phyloP scores from a whole-genome alignment of 768 basidiomycete species.

The Hysterangium stoloniferum region DNA sequence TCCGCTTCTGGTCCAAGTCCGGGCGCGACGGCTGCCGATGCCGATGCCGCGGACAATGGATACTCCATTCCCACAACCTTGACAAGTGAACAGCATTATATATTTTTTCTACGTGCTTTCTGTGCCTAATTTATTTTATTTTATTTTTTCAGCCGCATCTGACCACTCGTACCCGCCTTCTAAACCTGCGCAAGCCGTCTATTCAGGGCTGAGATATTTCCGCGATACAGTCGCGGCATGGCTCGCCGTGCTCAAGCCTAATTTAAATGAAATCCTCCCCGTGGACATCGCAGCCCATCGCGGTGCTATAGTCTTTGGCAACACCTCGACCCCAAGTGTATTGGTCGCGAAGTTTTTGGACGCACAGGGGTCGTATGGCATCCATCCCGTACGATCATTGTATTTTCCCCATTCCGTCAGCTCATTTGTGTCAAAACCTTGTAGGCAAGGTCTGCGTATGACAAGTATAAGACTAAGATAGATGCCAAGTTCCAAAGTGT shows the following conservation, averaged over 20 bases:
- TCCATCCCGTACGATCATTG: constrained; percentile 52
- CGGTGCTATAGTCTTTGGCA: constrained; percentile 80
- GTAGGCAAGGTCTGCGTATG: constrained; percentile 73
- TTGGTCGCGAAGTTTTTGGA: constrained; percentile 74
- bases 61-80: no score
- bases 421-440: neutral
- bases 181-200: neutral
- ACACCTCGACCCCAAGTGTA: constrained; percentile 74
- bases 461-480: constrained; percentile 76
- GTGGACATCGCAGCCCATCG: constrained; percentile 71
- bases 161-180: neutral
- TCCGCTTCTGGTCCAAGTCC: constrained; percentile 1
- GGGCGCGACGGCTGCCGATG: constrained; percentile 1
- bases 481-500: constrained; percentile 63
- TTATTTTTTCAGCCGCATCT: neutral
- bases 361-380: constrained; percentile 75
- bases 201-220: neutral
- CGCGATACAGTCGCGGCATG: constrained; percentile 23
- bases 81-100: no score
- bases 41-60: constrained; percentile 14
- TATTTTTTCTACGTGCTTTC: no score
- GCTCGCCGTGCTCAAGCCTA: constrained; percentile 60
- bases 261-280: constrained; percentile 81
- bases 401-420: neutral
- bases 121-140: neutral